Percentiles rank a stretch among this genome's conserved stretches.
Conservation (phyloP, 495 filamentous ascomycete species). For the Podospora tetraspora region DNA sequence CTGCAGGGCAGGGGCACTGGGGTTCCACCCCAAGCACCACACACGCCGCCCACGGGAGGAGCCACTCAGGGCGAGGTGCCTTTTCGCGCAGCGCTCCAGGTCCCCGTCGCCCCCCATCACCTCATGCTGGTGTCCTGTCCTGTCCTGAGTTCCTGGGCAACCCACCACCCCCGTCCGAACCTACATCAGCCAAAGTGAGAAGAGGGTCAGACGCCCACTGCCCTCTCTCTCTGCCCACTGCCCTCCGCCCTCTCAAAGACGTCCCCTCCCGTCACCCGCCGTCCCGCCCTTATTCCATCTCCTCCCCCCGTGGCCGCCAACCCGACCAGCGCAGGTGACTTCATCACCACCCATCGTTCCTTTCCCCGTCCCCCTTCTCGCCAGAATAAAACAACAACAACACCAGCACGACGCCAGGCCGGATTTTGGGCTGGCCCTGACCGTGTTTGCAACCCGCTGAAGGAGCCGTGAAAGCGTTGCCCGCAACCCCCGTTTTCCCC, state of each 20-base stretch:
- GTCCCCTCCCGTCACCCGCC: conserved; percentile 4
- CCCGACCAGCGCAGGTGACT: conserved; percentile 19
- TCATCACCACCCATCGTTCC: conserved; percentile 20
- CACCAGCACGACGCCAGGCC: conserved; percentile 19
- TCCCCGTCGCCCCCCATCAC: conserved; percentile 10
- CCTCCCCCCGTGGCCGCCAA: conserved; percentile 9
- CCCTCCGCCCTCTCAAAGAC: background rate
- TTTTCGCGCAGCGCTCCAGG: background rate
- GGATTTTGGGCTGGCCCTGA: conserved; percentile 30
- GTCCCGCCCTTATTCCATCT: conserved; percentile 4
- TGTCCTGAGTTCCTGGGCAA: background rate
- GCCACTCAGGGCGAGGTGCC: conserved; percentile 6
- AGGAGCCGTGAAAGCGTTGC: conserved; percentile 2
- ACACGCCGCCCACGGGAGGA: background rate
- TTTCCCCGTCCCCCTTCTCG: conserved; percentile 14
- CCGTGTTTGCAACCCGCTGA: conserved; percentile 19
- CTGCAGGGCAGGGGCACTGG: conserved; percentile 4
- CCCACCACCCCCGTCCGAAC: background rate
- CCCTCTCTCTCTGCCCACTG: too few relatives aligned
- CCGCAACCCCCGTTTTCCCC: conserved; percentile 16
- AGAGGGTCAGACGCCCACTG: too few relatives aligned
- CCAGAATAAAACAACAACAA: conserved; percentile 18
- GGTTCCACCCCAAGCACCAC: background rate
- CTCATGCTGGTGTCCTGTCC: background rate
- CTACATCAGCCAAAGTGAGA: conserved; percentile 10